phyloP scores from a whole-genome alignment of 2,329 filamentous ascomycete species.

The Aspergillus oerlinghausenensis region DNA sequence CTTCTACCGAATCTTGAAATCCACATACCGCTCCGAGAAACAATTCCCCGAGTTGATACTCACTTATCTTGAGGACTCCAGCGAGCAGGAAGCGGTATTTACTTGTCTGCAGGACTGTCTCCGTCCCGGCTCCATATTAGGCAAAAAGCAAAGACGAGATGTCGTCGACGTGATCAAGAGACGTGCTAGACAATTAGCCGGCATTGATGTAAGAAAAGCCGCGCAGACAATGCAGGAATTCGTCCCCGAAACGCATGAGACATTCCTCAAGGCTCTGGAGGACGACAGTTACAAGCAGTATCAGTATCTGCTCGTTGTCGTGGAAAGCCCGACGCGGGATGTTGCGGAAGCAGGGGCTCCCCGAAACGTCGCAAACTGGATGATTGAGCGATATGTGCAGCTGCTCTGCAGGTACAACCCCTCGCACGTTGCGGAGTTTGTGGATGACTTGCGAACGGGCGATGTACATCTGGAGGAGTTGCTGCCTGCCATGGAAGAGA shows the following conservation, averaged over 20 bases:
- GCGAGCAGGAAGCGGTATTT: constrained; percentile 72
- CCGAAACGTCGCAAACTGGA: constrained; percentile 47
- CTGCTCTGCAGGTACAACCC: constrained; percentile 87
- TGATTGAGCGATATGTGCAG: constrained; percentile 80
- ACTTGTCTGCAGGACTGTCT: constrained; percentile 73
- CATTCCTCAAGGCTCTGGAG: constrained; percentile 58
- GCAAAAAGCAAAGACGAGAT: constrained; percentile 66
- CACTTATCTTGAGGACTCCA: constrained; percentile 78
- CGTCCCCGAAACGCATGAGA: constrained; percentile 61
- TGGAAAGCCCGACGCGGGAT: constrained; percentile 57
- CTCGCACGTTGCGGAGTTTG: constrained; percentile 77
- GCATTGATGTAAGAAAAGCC: constrained; percentile 61
- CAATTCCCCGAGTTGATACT: constrained; percentile 74
- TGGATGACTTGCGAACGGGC: constrained; percentile 68
- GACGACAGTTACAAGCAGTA: constrained; percentile 64
- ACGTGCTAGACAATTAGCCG: constrained; percentile 62
- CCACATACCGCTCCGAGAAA: constrained; percentile 73
- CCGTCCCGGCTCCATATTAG: constrained; percentile 58
- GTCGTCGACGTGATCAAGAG: constrained; percentile 63
- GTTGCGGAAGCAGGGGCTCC: constrained; percentile 27
- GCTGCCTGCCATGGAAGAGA: constrained; percentile 81
- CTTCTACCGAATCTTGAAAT: constrained; percentile 89
- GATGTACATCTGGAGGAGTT: constrained; percentile 76
- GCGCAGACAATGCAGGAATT: constrained; percentile 62
- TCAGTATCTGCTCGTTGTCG: constrained; percentile 68